phyloP scores from a whole-genome alignment of 2,329 filamentous ascomycete genomes.

The Colletotrichum costaricense region DNA sequence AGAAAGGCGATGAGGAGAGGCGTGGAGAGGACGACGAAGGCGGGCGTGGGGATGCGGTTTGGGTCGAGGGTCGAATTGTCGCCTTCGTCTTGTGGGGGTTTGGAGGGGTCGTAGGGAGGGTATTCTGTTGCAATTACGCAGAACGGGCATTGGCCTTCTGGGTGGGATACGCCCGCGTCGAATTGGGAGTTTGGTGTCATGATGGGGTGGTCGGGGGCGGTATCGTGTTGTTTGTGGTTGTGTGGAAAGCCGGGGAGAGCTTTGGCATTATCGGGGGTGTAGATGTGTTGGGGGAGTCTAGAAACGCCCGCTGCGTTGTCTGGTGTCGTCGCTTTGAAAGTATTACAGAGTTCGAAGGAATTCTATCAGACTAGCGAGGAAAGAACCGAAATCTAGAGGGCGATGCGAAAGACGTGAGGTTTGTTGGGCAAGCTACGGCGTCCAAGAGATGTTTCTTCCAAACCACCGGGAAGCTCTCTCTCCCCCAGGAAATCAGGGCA shows the following conservation, averaged over 20 bases:
- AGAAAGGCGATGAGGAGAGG: conserved; percentile 85
- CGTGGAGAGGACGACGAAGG: conserved; percentile 81
- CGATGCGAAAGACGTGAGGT: conserved; percentile 5
- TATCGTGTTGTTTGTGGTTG: neutral
- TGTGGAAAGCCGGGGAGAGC: neutral
- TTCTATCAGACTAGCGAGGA: neutral
- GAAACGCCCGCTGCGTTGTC: neutral
- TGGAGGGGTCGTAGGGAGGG: conserved; percentile 56
- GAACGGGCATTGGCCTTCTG: conserved; percentile 65
- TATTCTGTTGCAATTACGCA: conserved; percentile 68
- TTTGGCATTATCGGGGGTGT: conserved; percentile 6
- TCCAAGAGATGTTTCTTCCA: conserved; percentile 11
- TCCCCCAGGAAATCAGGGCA: neutral
- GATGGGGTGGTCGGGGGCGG: neutral
- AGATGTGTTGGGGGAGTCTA: neutral
- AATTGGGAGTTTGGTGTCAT: conserved; percentile 30
- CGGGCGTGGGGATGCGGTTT: conserved; percentile 51
- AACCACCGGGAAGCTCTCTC: neutral
- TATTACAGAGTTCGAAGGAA: neutral
- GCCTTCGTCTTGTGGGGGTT: conserved; percentile 52
- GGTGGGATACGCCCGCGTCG: conserved; percentile 37
- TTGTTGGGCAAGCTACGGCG: neutral
- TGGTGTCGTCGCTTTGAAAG: neutral
- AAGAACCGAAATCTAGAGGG: neutral
- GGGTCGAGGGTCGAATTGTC: conserved; percentile 45